Conservation (phyloP, 441 rosid genomes). For the Geranium incanum region DNA sequence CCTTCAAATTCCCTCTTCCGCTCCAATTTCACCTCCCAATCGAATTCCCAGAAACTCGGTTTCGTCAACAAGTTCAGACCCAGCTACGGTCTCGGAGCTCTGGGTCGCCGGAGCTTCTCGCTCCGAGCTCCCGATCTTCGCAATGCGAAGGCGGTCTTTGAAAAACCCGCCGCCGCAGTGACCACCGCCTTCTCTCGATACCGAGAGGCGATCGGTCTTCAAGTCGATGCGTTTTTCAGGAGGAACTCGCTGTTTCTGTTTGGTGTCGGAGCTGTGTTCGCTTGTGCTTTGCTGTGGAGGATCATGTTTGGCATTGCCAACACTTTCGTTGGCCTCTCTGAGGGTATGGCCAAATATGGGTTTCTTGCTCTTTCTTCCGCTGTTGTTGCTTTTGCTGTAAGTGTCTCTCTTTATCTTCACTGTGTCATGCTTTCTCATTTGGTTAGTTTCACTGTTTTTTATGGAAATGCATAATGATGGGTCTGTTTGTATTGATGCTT, state of each 20-base stretch:
- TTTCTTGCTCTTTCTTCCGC: conserved; percentile 88
- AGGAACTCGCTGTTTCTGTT: conserved; percentile 53
- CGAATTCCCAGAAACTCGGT: background rate
- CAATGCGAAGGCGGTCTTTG: conserved; percentile 43
- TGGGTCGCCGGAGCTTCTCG: conserved; percentile 44
- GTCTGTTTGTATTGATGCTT: no score
- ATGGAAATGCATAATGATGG: background rate
- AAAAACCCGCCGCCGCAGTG: conserved; percentile 46
- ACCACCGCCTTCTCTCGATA: conserved; percentile 50
- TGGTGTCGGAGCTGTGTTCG: conserved; percentile 56
- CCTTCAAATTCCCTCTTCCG: conserved; percentile 2
- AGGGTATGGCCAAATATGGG: conserved; percentile 88
- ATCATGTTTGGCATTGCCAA: conserved; percentile 82
- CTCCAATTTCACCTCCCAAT: conserved; percentile 15
- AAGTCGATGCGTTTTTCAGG: conserved; percentile 61
- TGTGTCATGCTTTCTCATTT: background rate
- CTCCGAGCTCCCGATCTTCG: conserved; percentile 32
- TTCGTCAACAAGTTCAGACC: conserved; percentile 14
- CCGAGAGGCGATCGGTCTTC: conserved; percentile 63
- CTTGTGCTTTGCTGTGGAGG: conserved; percentile 74
- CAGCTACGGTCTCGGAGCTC: conserved; percentile 19
- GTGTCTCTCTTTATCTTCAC: conserved; percentile 19
- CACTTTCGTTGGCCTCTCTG: conserved; percentile 70
- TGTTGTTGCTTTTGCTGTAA: conserved; percentile 71
- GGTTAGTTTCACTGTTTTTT: background rate